Percentiles rank a stretch among this genome's conserved stretches.
These are phyloP conservation scores for Apiotrichum porosum DNA, from an alignment of 1,284 basidiomycete genomes.

Conservation along the genomic window DNA sequence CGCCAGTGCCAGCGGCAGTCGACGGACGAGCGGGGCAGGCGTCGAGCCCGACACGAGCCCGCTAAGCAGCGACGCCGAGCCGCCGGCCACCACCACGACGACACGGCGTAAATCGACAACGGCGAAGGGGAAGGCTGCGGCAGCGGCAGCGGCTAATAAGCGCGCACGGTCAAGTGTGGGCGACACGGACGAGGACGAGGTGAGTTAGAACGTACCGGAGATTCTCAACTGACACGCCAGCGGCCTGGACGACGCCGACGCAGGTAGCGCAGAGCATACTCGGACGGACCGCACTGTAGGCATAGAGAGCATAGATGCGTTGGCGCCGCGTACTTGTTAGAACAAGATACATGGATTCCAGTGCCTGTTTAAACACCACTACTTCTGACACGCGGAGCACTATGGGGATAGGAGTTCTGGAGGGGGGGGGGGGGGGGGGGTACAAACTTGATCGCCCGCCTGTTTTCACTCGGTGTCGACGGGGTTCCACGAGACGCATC, in stretches of 20 bases:
- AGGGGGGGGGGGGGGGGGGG: too few relatives aligned
- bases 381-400: too few relatives aligned
- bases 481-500: constrained; percentile 66
- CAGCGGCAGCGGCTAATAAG: not conserved
- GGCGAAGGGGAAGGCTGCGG: not conserved
- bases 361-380: too few relatives aligned
- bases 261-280: too few relatives aligned
- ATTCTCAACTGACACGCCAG: constrained; percentile 1
- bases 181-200: constrained; percentile 6
- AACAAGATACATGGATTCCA: too few relatives aligned
- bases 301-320: too few relatives aligned
- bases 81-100: not conserved
- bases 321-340: too few relatives aligned
- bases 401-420: too few relatives aligned
- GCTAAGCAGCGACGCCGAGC: not conserved
- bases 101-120: not conserved
- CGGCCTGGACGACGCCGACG: constrained; percentile 7
- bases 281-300: too few relatives aligned
- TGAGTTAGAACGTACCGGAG: not conserved
- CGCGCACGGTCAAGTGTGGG: constrained; percentile 6
- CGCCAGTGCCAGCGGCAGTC: not conserved
- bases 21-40: not conserved
- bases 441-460: too few relatives aligned
- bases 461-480: constrained; percentile 47
- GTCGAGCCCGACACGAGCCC: constrained; percentile 1